Evolutionary conservation across 1,139 yeast species (phyloP).

Genomic region (Yamadazyma triangularis): DNA sequence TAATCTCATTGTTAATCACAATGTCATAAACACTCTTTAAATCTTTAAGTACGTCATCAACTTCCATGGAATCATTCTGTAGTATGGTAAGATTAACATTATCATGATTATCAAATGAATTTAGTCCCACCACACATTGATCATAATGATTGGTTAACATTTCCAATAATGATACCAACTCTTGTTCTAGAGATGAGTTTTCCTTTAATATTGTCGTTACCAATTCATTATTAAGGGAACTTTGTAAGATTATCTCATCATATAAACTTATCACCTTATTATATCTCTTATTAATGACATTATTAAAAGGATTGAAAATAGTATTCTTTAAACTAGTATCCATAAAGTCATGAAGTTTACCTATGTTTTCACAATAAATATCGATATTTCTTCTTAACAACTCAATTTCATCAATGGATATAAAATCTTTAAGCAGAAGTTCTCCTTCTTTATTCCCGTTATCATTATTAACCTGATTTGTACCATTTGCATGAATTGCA

Average conservation of each 20-base stretch:
- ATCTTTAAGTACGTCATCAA: conserved; percentile 27
- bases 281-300: conserved; percentile 13
- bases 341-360: conserved; percentile 19
- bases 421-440: conserved; percentile 20
- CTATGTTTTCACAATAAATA: conserved; percentile 24
- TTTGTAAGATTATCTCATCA: conserved; percentile 19
- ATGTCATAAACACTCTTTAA: conserved; percentile 33
- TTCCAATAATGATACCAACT: conserved; percentile 63
- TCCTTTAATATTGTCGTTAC: conserved; percentile 27
- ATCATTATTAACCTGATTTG: not conserved
- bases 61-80: conserved; percentile 29
- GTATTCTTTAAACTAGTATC: conserved; percentile 14
- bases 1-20: conserved; percentile 29
- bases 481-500: too few species aligned
- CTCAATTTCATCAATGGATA: conserved; percentile 31
- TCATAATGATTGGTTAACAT: conserved; percentile 81
- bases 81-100: conserved; percentile 25
- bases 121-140: conserved; percentile 52
- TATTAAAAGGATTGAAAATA: conserved; percentile 13
- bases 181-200: conserved; percentile 57
- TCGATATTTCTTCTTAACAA: conserved; percentile 22
- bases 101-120: conserved; percentile 10
- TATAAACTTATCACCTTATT: conserved; percentile 16
- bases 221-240: conserved; percentile 12
- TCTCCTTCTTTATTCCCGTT: not conserved